Evolutionary conservation across 768 basidiomycete genomes (phyloP), one percentile per base, ranked within the genome.

Genomic region (Rhodotorula babjevae): DNA sequence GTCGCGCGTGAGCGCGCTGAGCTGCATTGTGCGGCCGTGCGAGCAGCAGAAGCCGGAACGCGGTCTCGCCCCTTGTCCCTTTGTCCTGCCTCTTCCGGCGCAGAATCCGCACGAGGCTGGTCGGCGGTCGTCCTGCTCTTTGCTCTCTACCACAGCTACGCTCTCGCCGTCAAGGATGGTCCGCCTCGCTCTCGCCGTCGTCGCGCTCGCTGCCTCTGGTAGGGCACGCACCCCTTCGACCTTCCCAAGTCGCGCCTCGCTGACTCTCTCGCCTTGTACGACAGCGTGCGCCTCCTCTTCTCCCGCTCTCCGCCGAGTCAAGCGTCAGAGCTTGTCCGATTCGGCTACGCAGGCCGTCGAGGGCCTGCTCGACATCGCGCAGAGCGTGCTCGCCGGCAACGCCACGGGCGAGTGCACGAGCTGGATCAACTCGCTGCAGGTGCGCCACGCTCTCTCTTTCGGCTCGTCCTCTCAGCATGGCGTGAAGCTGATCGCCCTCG

Each of bases 301-400:
- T 25, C 12, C 12, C 44, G 6, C 16, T 4, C 27, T 64, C 14
- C 8, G 44, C 14, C 44, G 44, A 5, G 4, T 59, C 49, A 68
- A 72, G 52, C 71, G 71, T 3, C 71, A 72, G 44, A 47, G 58
- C 7, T 4, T 62, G 8, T 23, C 42, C 3, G 61, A 40, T 19
- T 62, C 61, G 12, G 50, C 56, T 3, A 47, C 44, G 15, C 23
- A n/a, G 19, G 62, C 67, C 19, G 44, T 68, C 25, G 56, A 72
- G 29, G 71, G 71, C 4, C 52, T 72, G 14, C 62, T 68, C 50
- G 21, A 16, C 14, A 66, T 72, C 53, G 66, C 71, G 0, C 31
- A 64, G 36, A 47, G 29, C 12, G 71, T 72, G 12, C 11, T 27
- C 27, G 1, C 61, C 0, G 71, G 71, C 27, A 72, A 72, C 58